Evolutionary conservation across 768 basidiomycete genomes (phyloP).

Genomic region (Suillus fuscotomentosus): DNA sequence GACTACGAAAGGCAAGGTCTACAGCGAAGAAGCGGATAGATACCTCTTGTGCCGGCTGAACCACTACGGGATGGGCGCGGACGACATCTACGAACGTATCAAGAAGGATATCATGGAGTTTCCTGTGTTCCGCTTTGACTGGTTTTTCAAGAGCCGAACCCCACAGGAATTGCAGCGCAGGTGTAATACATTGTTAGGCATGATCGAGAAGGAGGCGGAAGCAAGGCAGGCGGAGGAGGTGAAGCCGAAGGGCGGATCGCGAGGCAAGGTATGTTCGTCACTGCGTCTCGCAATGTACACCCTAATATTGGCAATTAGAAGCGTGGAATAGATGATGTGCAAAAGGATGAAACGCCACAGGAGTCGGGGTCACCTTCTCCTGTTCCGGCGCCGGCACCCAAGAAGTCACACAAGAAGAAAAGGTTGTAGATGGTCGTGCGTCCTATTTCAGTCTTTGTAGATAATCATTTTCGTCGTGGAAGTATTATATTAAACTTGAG

Average conservation of each 20-base stretch:
- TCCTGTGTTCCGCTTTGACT: slow-evolving; percentile 96
- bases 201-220: slow-evolving; percentile 91
- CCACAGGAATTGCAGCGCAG: slow-evolving; percentile 86
- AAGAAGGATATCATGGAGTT: slow-evolving; percentile 97
- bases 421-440: slow-evolving; percentile 42
- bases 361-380: slow-evolving; percentile 67
- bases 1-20: slow-evolving; percentile 94
- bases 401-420: slow-evolving; percentile 67
- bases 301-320: slow-evolving; percentile 43
- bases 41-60: slow-evolving; percentile 89
- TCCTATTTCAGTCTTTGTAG: not conserved
- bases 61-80: slow-evolving; percentile 86
- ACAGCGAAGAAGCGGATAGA: slow-evolving; percentile 94
- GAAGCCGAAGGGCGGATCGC: slow-evolving; percentile 52
- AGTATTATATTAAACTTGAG: not conserved
- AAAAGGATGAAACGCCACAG: slow-evolving; percentile 43
- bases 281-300: slow-evolving; percentile 1
- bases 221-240: slow-evolving; percentile 64
- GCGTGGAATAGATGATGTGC: slow-evolving; percentile 68
- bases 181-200: slow-evolving; percentile 81
- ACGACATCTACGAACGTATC: slow-evolving; percentile 92
- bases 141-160: slow-evolving; percentile 95
- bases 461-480: not conserved
- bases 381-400: slow-evolving; percentile 44
- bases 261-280: slow-evolving; percentile 57